These are phyloP conservation scores for Backusella westeae DNA, from an alignment of 192 early-diverging fungal species.

Conservation along the genomic window DNA sequence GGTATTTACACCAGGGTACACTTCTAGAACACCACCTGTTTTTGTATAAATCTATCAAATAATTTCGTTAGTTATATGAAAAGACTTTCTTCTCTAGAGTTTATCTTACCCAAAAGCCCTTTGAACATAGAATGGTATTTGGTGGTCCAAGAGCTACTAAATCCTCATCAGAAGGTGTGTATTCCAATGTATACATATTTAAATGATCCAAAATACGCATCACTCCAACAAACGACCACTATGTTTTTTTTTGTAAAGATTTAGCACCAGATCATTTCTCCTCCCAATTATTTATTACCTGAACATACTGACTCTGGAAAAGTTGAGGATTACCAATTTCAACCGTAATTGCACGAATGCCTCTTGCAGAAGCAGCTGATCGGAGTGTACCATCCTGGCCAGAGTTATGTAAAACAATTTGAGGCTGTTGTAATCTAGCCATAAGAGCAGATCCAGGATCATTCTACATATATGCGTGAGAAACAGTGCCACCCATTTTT, in stretches of 20 bases:
- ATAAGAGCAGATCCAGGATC: constrained; percentile 66
- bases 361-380: constrained; percentile 70
- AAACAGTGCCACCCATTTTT: not conserved
- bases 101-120: constrained; percentile 33
- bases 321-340: constrained; percentile 89
- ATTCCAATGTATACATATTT: constrained; percentile 49
- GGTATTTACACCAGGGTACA: constrained; percentile 79
- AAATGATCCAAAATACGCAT: constrained; percentile 65
- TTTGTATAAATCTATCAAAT: constrained; percentile 82
- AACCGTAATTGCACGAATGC: constrained; percentile 85
- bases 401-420: constrained; percentile 65
- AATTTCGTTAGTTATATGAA: not conserved
- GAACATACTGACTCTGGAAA: constrained; percentile 84
- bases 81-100: not conserved
- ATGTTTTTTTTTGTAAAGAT: not conserved
- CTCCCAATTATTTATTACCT: constrained; percentile 38
- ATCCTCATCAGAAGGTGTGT: constrained; percentile 12
- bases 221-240: constrained; percentile 64
- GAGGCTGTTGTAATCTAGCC: constrained; percentile 87
- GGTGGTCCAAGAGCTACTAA: constrained; percentile 20
- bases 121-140: constrained; percentile 34
- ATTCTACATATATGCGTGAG: constrained; percentile 30
- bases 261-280: not conserved
- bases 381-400: constrained; percentile 80
- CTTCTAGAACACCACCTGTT: constrained; percentile 84